Evolutionary conservation across 139 green algal genomes (phyloP).

Genomic region (Chlorella sp.): DNA sequence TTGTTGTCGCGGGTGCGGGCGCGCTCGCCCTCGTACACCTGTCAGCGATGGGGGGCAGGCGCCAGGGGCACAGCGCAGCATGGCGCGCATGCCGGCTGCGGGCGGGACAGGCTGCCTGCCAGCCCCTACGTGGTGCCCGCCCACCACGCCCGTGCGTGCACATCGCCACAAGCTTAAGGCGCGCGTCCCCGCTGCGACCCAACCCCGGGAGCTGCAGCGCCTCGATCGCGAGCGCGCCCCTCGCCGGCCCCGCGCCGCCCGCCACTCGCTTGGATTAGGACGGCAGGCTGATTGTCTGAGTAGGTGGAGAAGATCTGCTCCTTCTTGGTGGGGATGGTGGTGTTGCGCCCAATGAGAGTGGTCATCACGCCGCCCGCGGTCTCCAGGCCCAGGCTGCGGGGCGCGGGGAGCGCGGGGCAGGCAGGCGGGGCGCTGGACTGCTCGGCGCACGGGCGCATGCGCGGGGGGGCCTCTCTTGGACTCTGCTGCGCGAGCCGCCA

Average conservation of each 20-base stretch:
- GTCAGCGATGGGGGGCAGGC: slow-evolving; percentile 58
- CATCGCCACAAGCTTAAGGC: slow-evolving; percentile 73
- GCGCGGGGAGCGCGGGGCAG: neutral
- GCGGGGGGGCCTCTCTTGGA: too few relatives aligned
- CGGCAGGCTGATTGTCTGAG: slow-evolving; percentile 96
- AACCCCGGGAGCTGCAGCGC: slow-evolving; percentile 87
- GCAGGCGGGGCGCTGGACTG: neutral
- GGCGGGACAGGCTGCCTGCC: neutral
- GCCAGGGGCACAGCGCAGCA: neutral
- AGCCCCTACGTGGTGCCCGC: neutral
- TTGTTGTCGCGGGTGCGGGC: slow-evolving; percentile 95
- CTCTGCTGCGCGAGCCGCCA: neutral
- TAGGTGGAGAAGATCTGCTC: slow-evolving; percentile 99
- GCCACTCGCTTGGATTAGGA: too few relatives aligned
- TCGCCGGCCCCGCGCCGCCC: too few relatives aligned
- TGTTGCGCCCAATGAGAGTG: slow-evolving; percentile 93
- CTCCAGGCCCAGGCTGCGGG: slow-evolving; percentile 85
- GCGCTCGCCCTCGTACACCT: slow-evolving; percentile 86
- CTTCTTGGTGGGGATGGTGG: slow-evolving; percentile 99
- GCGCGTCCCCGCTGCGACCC: too few relatives aligned
- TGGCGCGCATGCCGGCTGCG: too few relatives aligned
- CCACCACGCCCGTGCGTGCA: neutral
- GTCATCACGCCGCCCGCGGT: slow-evolving; percentile 93
- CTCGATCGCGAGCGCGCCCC: too few relatives aligned
- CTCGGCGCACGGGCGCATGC: too few relatives aligned